Conservation (phyloP, 2,329 filamentous ascomycete genomes). For the Alternaria angustiovoidea region DNA sequence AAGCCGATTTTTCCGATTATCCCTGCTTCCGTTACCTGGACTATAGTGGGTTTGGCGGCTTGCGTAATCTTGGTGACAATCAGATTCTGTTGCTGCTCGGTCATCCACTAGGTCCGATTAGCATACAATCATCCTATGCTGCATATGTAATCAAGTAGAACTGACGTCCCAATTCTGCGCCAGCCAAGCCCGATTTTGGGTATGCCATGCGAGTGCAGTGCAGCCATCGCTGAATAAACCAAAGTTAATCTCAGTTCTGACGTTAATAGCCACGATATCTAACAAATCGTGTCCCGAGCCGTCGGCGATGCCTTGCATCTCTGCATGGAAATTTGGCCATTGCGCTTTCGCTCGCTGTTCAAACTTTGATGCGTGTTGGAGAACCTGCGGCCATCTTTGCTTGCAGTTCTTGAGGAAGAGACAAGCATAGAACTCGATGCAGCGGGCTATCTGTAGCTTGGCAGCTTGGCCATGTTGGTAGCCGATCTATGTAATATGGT, state of each 20-base stretch:
- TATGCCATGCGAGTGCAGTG: conserved; percentile 61
- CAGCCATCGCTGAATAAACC: conserved; percentile 67
- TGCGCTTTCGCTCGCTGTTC: conserved; percentile 53
- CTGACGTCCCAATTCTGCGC: conserved; percentile 67
- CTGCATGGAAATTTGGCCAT: conserved; percentile 55
- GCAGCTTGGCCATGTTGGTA: conserved; percentile 56
- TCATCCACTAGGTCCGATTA: conserved; percentile 56
- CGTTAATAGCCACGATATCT: conserved; percentile 66
- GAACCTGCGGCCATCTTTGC: conserved; percentile 57
- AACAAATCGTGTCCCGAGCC: conserved; percentile 57
- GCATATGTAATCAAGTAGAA: not conserved
- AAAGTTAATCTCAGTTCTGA: conserved; percentile 66
- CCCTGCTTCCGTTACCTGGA: conserved; percentile 67
- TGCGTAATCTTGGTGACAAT: conserved; percentile 59
- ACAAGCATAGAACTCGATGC: conserved; percentile 57
- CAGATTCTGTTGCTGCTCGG: conserved; percentile 59
- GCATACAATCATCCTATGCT: not conserved
- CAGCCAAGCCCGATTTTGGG: conserved; percentile 52
- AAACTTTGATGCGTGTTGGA: conserved; percentile 57
- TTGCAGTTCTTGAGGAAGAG: conserved; percentile 59
- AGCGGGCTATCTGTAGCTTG: conserved; percentile 50
- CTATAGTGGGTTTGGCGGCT: conserved; percentile 56
- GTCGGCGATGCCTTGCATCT: conserved; percentile 62
- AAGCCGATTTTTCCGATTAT: conserved; percentile 73
- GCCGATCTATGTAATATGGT: conserved; percentile 54